phyloP scores from a whole-genome alignment of 768 basidiomycete genomes.

The Pholiota molesta region DNA sequence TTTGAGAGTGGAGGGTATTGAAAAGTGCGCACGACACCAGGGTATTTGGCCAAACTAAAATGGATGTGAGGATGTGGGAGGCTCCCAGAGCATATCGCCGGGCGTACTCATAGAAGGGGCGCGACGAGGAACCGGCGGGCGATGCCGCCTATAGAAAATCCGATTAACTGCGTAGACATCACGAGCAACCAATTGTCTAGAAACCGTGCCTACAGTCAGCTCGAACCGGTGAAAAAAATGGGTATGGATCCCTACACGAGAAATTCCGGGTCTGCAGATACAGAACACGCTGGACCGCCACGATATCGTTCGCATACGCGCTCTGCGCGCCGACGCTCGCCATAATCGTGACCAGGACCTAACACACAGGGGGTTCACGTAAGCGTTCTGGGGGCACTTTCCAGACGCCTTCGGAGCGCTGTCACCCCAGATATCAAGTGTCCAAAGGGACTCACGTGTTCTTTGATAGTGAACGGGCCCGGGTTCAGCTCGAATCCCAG shows the following conservation, averaged over 20 bases:
- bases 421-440: not conserved
- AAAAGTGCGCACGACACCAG: slow-evolving; percentile 72
- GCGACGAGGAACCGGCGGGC: slow-evolving; percentile 65
- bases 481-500: slow-evolving; percentile 71
- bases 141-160: slow-evolving; percentile 59
- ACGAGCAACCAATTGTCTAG: slow-evolving; percentile 63
- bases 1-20: slow-evolving; percentile 72
- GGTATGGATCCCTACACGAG: slow-evolving; percentile 30
- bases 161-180: slow-evolving; percentile 74
- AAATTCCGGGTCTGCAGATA: slow-evolving; percentile 65
- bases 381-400: not conserved
- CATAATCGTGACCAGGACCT: slow-evolving; percentile 73
- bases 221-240: not conserved
- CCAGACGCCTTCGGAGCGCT: slow-evolving; percentile 1
- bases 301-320: slow-evolving; percentile 70
- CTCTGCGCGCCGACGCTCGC: slow-evolving; percentile 54
- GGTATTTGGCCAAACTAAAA: slow-evolving; percentile 70
- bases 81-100: not conserved
- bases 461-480: slow-evolving; percentile 79
- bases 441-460: slow-evolving; percentile 37
- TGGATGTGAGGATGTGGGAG: slow-evolving; percentile 3
- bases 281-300: slow-evolving; percentile 73
- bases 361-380: slow-evolving; percentile 7
- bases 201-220: not conserved
- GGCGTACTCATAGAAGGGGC: slow-evolving; percentile 65